Evolutionary conservation across 305 asterid genomes (phyloP), one percentile per base, ranked within the genome.

Genomic region (Fraxinus angustifolia): DNA sequence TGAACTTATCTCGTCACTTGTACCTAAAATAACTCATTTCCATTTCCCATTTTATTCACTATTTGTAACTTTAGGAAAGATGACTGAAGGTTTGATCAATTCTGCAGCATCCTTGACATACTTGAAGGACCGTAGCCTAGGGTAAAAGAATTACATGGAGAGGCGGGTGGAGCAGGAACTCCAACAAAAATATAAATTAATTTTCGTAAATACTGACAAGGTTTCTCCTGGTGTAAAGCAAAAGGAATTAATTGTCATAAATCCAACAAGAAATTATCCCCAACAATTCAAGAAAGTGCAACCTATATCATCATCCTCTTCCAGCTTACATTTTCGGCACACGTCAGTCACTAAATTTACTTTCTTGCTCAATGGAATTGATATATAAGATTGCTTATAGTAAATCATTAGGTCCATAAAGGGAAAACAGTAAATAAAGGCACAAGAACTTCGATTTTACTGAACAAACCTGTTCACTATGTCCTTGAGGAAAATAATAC

Each of bases 401-500:
- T 21, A 28, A 28, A 45, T 28, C 65, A n/a, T 5, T 53, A 14
- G 78, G 42, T 62, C 58, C 40, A 71, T 8, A 58, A 2, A 31
- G 8, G 14, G 31, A 35, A 71, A 34, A 50, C 75, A 48, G 31
- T 8, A 31, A 75, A 8, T 7, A 4, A 17, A 40, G 56, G 19
- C 48, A 36, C 8, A 6, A n/a, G 10, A 0, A 78, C 21, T 34
- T 60, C 33, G 56, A 38, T 65, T 67, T 30, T 5, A 42, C 17
- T 67, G 80, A 73, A 75, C 87, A 30, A 53, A 92, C 98, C 96
- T 93, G 98, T 83, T 94, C 98, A 72, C 98, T 94, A 73, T 94
- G 98, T n/a, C 98, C 98, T 84, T 94, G 98, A 36, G 98, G 98
- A 80, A 92, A 94, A 89, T 94, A 94, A 82, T 92, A 93, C 21